Evolutionary conservation across 371 early-diverging fungal genomes (phyloP).

Genomic region (Zychaea mexicana): DNA sequence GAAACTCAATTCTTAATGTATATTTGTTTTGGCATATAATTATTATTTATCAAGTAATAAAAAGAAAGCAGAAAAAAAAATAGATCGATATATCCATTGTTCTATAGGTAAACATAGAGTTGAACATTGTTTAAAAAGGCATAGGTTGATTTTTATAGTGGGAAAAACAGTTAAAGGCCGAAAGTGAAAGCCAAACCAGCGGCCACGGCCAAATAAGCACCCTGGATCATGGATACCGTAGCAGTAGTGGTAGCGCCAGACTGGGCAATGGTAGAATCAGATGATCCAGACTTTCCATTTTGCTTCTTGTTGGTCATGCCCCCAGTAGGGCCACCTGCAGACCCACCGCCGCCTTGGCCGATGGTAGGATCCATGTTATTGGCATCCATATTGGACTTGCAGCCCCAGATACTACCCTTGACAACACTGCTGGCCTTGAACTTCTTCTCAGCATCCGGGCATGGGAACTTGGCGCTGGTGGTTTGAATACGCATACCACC

Average conservation of each 20-base stretch:
- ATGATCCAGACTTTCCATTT: neutral
- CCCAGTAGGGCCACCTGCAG: neutral
- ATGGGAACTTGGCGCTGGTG: constrained; percentile 35
- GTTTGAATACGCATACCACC: constrained; percentile 56
- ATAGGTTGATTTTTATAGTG: too few relatives aligned
- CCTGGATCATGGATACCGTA: neutral
- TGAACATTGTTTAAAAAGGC: neutral
- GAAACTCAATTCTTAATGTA: constrained; percentile 14
- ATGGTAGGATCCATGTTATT: constrained; percentile 39
- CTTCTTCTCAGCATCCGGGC: constrained; percentile 35
- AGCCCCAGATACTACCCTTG: constrained; percentile 49
- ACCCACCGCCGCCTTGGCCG: constrained; percentile 22
- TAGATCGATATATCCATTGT: too few relatives aligned
- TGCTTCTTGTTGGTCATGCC: neutral
- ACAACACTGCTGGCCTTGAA: constrained; percentile 40
- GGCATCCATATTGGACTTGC: constrained; percentile 40
- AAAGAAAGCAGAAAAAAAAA: neutral
- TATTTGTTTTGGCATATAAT: neutral
- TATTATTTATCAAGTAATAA: neutral
- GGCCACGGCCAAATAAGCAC: neutral
- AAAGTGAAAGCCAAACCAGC: constrained; percentile 3
- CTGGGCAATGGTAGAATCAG: neutral
- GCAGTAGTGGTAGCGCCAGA: neutral
- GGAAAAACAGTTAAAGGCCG: neutral
- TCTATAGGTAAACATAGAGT: neutral